phyloP scores from a whole-genome alignment of 1,284 basidiomycete species.

The Moniliella sp. region DNA sequence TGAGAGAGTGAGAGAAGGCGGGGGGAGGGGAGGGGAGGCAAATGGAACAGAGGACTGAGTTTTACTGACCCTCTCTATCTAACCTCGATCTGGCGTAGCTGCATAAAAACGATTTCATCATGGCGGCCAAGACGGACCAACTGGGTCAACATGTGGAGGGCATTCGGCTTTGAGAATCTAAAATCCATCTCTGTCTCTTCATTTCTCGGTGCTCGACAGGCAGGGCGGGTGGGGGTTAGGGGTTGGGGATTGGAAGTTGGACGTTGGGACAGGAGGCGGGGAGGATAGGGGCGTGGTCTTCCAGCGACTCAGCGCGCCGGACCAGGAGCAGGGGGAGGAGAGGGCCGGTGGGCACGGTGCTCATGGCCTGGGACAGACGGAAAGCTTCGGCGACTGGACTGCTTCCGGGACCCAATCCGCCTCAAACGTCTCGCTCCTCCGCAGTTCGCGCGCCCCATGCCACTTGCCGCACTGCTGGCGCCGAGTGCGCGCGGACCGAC shows the following conservation, averaged over 20 bases:
- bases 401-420: not conserved
- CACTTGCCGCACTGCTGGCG: conserved; percentile 38
- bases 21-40: not conserved
- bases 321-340: no score
- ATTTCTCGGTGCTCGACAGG: no score
- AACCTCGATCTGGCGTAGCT: conserved; percentile 7
- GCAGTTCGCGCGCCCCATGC: conserved; percentile 35
- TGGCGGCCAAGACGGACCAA: conserved; percentile 28
- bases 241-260: no score
- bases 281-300: no score
- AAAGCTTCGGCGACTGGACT: no score
- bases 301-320: no score
- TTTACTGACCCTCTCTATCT: not conserved
- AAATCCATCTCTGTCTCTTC: no score
- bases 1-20: not conserved
- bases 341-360: no score
- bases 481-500: conserved; percentile 45
- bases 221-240: no score
- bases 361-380: no score
- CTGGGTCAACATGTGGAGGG: conserved; percentile 14
- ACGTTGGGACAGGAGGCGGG: no score
- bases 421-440: not conserved
- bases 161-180: no score
- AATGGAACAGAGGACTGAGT: conserved; percentile 2
- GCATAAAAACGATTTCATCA: conserved; percentile 29